Evolutionary conservation across 1,284 basidiomycete species (phyloP).

Genomic region (Rhodotorula sp.): DNA sequence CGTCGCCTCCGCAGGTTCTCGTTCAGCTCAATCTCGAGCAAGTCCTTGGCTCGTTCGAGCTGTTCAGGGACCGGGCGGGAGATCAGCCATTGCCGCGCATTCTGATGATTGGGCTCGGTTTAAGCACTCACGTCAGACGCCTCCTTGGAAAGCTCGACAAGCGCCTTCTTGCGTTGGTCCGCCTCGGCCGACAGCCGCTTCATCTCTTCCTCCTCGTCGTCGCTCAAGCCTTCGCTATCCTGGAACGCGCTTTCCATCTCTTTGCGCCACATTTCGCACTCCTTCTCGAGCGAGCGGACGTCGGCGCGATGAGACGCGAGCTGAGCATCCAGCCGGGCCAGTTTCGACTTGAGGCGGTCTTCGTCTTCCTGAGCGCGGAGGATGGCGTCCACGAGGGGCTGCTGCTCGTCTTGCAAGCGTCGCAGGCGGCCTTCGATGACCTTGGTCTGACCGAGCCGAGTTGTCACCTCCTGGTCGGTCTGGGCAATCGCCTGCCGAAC

Average conservation of each 20-base stretch:
- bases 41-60: constrained; percentile 74
- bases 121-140: constrained; percentile 65
- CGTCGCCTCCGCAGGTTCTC: constrained; percentile 77
- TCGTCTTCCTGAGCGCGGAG: constrained; percentile 65
- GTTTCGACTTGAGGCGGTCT: constrained; percentile 65
- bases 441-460: constrained; percentile 70
- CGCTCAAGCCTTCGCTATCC: constrained; percentile 61
- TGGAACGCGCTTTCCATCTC: constrained; percentile 78
- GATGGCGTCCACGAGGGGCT: constrained; percentile 66
- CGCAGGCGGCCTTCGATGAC: constrained; percentile 68
- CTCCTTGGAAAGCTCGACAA: constrained; percentile 67
- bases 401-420: constrained; percentile 68
- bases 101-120: neutral
- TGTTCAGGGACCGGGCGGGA: constrained; percentile 47
- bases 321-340: constrained; percentile 66
- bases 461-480: constrained; percentile 86
- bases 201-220: constrained; percentile 69
- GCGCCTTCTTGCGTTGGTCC: constrained; percentile 67
- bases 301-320: constrained; percentile 72
- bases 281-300: constrained; percentile 59
- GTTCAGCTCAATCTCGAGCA: constrained; percentile 88
- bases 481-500: constrained; percentile 67
- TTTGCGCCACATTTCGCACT: constrained; percentile 62
- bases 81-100: constrained; percentile 2
- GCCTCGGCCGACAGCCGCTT: constrained; percentile 71